A percentile compares a stretch with the other conserved stretches of the same genome.
Conservation (phyloP, 2,329 filamentous ascomycete genomes). For the Fusarium concolor region DNA sequence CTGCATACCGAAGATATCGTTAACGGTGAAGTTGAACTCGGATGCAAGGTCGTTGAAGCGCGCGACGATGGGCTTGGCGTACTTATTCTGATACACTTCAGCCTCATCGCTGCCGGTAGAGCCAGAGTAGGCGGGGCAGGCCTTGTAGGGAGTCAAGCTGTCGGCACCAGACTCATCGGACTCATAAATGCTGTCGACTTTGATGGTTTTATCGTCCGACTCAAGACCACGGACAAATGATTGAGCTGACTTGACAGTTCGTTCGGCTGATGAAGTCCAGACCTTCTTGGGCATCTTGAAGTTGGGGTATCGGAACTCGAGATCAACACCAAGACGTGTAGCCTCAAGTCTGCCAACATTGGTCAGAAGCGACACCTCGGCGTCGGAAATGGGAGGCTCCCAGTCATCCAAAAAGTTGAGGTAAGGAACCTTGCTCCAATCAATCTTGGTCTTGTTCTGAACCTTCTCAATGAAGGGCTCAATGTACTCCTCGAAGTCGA, state of each 20-base stretch:
- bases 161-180: slow-evolving; percentile 68
- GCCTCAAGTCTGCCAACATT: slow-evolving; percentile 71
- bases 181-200: slow-evolving; percentile 67
- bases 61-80: slow-evolving; percentile 70
- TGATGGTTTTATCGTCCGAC: slow-evolving; percentile 63
- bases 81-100: slow-evolving; percentile 61
- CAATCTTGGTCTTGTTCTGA: slow-evolving; percentile 63
- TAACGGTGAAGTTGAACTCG: slow-evolving; percentile 71
- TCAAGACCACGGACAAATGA: slow-evolving; percentile 69
- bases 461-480: slow-evolving; percentile 69
- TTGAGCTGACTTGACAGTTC: slow-evolving; percentile 68
- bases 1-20: slow-evolving; percentile 74
- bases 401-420: slow-evolving; percentile 68
- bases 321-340: slow-evolving; percentile 66
- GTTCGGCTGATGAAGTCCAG: slow-evolving; percentile 72
- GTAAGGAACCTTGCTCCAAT: slow-evolving; percentile 67
- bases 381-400: slow-evolving; percentile 66
- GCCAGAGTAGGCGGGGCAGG: slow-evolving; percentile 71
- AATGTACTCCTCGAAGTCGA: slow-evolving; percentile 68
- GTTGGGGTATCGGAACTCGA: slow-evolving; percentile 68
- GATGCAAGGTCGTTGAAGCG: slow-evolving; percentile 65
- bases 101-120: slow-evolving; percentile 68
- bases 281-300: slow-evolving; percentile 65
- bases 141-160: slow-evolving; percentile 71
- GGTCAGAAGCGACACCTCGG: slow-evolving; percentile 70